Evolutionary conservation across 148 eudicot species (phyloP), one percentile per base, ranked within the genome.

Genomic region (Silene conica): DNA sequence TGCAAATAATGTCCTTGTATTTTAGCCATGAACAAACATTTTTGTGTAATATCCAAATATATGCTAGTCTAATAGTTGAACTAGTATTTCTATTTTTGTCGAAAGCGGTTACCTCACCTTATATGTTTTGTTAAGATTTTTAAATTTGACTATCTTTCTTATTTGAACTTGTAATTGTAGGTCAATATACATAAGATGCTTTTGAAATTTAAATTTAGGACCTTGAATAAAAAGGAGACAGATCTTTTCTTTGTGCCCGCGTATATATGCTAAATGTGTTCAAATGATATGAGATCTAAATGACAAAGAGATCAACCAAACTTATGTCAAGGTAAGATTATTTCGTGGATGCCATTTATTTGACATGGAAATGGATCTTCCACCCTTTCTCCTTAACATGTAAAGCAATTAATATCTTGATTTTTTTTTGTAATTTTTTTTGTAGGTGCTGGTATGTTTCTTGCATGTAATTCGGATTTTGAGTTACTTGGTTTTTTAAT

Each of bases 161-260:
- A 18, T 55, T 58, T 14, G 48, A 34, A 50, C 65, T 57, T 76
- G 71, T 20, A 75, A 50, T 1, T 79, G 82, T 80, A 91, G 98
- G 98, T 94, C 65, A 94, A 94, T 78, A 94, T 94, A 78, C 92
- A 94, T 84, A 88, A 79, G 78, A 70, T 91, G 82, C 82, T 94
- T 56, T 79, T 91, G 81, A 80, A 86, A 68, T 91, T 97, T 20
- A 88, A 89, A 75, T 94, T 84, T 69, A 87, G 95, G 72, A 91
- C 95, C 38, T 74, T 74, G 73, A 83, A 83, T 65, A 94, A 89
- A 82, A 91, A 81, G 63, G 93, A 89, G 61, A 97, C 98, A 3
- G 95, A 94, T 88, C 80, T 94, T 70, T 94, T 91, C 83, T 94
- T 91, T 50, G 98, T 94, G n/a, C 98, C 98, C 18, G 69, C 90